Percentiles rank a stretch among this genome's conserved stretches.
phyloP scores from a whole-genome alignment of 139 green algal species.

The Gonium pectorale region DNA sequence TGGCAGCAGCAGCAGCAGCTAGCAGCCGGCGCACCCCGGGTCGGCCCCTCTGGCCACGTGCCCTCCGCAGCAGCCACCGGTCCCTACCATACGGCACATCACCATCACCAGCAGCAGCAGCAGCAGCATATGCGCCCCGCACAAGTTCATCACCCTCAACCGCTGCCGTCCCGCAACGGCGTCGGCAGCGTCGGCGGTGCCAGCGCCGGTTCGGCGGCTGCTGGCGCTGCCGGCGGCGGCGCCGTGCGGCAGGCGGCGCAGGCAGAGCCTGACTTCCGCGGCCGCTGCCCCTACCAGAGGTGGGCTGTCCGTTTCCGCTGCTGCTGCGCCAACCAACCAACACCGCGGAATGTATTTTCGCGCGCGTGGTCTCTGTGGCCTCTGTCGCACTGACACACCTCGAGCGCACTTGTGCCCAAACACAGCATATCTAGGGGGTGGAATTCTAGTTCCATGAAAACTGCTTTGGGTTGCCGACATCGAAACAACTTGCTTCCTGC shows the following conservation, averaged over 20 bases:
- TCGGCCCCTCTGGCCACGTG: no score
- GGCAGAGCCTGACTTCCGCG: not conserved
- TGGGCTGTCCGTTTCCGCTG: not conserved
- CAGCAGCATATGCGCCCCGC: not conserved
- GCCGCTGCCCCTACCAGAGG: slow-evolving; percentile 23
- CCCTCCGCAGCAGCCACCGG: not conserved
- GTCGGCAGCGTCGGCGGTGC: not conserved
- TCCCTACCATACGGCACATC: not conserved
- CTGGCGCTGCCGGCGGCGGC: not conserved
- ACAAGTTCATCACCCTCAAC: no score
- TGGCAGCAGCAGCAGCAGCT: no score
- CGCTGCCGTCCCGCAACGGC: not conserved
- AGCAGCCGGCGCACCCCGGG: no score
- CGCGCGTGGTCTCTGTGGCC: no score
- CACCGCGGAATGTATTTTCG: not conserved
- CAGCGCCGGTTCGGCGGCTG: not conserved
- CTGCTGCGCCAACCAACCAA: not conserved
- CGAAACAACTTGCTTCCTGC: not conserved
- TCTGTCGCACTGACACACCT: no score
- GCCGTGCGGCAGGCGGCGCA: not conserved
- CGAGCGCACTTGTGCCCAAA: no score
- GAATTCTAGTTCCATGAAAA: no score
- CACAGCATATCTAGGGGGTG: no score
- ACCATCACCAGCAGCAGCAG: not conserved
- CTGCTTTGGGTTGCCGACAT: no score